phyloP scores from a whole-genome alignment of 257 asterid genomes.

The Solanum habrochaites region DNA sequence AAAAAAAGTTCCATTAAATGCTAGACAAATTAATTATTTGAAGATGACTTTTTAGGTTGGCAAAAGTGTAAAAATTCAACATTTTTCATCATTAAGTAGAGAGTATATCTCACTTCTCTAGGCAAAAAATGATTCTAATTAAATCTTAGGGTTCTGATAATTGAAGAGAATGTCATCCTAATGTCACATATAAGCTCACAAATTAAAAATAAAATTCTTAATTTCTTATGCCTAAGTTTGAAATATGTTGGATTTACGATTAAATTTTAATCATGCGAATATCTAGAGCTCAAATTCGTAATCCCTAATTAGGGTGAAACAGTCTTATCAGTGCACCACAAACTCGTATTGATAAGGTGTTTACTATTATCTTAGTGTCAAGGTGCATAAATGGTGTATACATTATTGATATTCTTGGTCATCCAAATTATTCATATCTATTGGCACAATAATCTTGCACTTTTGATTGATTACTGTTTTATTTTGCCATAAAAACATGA shows the following conservation, averaged over 20 bases:
- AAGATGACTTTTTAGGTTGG: not conserved
- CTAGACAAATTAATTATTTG: not conserved
- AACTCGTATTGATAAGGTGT: not conserved
- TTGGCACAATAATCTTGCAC: not conserved
- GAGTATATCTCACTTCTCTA: not conserved
- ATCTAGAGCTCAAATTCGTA: not conserved
- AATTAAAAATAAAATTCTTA: not conserved
- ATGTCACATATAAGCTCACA: not conserved
- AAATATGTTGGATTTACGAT: not conserved
- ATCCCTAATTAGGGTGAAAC: fast-evolving
- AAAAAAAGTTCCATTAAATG: not conserved
- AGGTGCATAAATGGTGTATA: not conserved
- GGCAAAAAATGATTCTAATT: not conserved
- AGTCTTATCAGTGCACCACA: not conserved
- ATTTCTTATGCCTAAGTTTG: not conserved
- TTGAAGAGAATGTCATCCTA: not conserved
- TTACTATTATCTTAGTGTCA: not conserved
- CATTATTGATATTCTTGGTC: too few species aligned
- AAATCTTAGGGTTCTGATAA: not conserved
- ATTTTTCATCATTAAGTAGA: not conserved
- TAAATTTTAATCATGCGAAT: too few species aligned
- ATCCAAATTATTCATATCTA: too few species aligned
- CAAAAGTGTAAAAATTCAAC: not conserved
- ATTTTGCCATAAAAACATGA: not conserved
- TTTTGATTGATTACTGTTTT: not conserved